These are phyloP conservation scores for Hymenoscyphus fraxineus DNA, from an alignment of 2,329 filamentous ascomycete species.

Conservation along the genomic window DNA sequence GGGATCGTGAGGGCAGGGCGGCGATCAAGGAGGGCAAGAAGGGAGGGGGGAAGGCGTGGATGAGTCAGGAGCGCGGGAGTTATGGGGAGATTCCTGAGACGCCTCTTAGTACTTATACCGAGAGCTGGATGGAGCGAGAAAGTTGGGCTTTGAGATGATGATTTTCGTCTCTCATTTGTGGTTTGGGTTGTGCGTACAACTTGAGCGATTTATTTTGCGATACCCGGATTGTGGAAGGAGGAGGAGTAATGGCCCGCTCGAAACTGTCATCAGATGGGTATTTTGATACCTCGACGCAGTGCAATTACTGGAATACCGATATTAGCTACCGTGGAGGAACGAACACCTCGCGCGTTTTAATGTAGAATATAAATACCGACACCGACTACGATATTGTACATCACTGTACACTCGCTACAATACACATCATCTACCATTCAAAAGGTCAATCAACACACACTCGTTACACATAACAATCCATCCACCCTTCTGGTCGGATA, in stretches of 20 bases:
- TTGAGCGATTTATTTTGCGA: background rate
- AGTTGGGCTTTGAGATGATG: slow-evolving; percentile 12
- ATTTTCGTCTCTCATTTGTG: background rate
- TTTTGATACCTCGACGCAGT: background rate
- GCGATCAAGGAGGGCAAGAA: background rate
- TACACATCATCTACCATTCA: background rate
- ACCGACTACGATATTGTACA: background rate
- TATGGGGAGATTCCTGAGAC: slow-evolving; percentile 9
- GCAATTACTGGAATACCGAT: background rate
- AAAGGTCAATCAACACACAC: background rate
- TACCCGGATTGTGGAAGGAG: background rate
- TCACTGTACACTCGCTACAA: background rate
- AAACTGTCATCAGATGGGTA: background rate
- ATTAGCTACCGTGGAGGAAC: background rate
- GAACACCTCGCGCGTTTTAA: background rate
- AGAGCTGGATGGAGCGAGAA: slow-evolving; percentile 11
- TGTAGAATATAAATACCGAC: background rate
- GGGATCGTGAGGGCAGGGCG: background rate
- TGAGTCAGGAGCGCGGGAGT: slow-evolving; percentile 8
- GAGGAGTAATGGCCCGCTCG: background rate
- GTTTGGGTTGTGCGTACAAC: background rate
- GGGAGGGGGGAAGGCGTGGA: slow-evolving; percentile 3
- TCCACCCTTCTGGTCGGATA: background rate
- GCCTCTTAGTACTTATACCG: slow-evolving; percentile 5
- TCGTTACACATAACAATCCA: background rate